Evolutionary conservation across 495 filamentous ascomycete species (phyloP), one percentile per base, ranked within the genome.

Genomic region (Friedmanniomyces simplex): DNA sequence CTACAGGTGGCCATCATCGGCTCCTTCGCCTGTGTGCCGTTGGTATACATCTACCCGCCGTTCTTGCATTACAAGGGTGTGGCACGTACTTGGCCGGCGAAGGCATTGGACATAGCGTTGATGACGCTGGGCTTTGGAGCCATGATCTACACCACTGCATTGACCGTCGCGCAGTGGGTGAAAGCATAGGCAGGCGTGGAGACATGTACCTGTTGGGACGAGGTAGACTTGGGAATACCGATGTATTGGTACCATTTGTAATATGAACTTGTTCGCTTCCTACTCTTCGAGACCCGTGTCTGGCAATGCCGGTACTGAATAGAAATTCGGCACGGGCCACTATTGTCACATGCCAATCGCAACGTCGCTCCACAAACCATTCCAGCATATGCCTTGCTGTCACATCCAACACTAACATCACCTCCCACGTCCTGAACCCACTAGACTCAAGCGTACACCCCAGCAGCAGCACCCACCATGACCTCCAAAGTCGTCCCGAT

Each of bases 91-190:
- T 69, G 67, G 42, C 69, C 74, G 49, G 82, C 85, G 57, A 82
- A 80, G 60, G 71, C 79, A 18, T 77, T 85, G 11, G 91, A 97
- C 64, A 77, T 95, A 22, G 63, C 70, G 0, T 79, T 98, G 24
- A 82, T 86, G 64, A 70, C 84, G 57, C 88, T 97, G 63, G 93
- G 93, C 18, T 74, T 87, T 45, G 71, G 88, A 18, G 87, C 86
- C 55, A 97, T 96, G 82, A 79, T 78, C 7, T 98, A 96, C 68
- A 95, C 93, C 0, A 96, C 89, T 1, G 71, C 75, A 5, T 71
- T 96, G 61, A 97, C 91, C 2, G 68, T 95, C 20, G 77, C 81
- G 67, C 90, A 86, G 69, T 98, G 93, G 93, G 77, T 85, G n/a
- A n/a, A n/a, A 30, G 20, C 14, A 16, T 43, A 43, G 18, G 14